A percentile compares a stretch with the other conserved stretches of the same genome.
These are phyloP conservation scores for Magnolia officinalis DNA, from an alignment of 164 flowering plant genomes.

Conservation along the genomic window DNA sequence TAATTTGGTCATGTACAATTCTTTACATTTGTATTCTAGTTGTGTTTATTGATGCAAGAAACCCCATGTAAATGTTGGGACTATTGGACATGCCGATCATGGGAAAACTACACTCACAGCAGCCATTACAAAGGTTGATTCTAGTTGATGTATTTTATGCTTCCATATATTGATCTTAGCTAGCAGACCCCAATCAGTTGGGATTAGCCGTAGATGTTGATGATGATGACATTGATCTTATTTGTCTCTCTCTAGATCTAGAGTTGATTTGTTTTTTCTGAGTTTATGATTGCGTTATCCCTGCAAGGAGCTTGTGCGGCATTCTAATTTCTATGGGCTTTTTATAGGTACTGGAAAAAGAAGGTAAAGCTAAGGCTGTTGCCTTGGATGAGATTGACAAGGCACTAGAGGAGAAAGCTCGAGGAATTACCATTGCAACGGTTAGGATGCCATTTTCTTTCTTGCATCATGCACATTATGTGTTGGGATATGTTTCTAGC, in stretches of 20 bases:
- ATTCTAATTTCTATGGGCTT: not conserved
- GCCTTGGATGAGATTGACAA: conserved; percentile 98
- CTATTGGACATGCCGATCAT: conserved; percentile 98
- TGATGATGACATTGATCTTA: too few species aligned
- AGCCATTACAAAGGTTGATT: conserved; percentile 82
- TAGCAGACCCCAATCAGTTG: not conserved
- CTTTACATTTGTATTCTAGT: not conserved
- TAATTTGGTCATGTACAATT: not conserved
- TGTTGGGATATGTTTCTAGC: not conserved
- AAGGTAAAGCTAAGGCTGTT: conserved; percentile 91
- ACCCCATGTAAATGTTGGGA: conserved; percentile 94
- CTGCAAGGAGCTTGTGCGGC: too few species aligned
- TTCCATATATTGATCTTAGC: not conserved
- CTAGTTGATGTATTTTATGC: not conserved
- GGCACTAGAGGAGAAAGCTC: conserved; percentile 96
- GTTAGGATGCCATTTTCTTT: conserved; percentile 32
- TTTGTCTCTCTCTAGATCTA: not conserved
- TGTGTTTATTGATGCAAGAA: conserved; percentile 45
- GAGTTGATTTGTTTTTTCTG: conserved; percentile 3
- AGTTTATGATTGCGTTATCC: too few species aligned
- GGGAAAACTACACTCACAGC: conserved; percentile 98
- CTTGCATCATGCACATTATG: not conserved
- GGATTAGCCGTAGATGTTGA: not conserved
- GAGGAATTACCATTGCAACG: conserved; percentile 98
- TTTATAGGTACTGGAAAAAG: conserved; percentile 78